These are phyloP conservation scores for Flaveria robusta DNA, from an alignment of 129 eudicot genomes.

Conservation along the genomic window DNA sequence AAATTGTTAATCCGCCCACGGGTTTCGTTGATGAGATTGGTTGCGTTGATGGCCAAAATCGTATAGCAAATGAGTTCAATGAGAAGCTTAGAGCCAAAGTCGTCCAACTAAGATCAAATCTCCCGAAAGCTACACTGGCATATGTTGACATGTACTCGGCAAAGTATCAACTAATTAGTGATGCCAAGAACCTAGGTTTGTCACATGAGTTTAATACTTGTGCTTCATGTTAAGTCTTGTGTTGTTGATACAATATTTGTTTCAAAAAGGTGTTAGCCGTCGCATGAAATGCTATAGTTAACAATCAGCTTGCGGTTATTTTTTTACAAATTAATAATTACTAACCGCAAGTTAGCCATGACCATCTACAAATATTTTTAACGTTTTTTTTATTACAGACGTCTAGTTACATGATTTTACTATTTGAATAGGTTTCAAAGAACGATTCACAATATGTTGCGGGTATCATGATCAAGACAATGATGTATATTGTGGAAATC, in stretches of 20 bases:
- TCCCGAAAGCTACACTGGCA: constrained; percentile 50
- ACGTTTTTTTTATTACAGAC: background rate
- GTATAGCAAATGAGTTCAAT: constrained; percentile 59
- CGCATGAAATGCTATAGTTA: background rate
- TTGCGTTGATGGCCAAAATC: constrained; percentile 54
- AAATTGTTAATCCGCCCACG: constrained; percentile 38
- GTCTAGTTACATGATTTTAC: background rate
- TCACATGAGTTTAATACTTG: background rate
- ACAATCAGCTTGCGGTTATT: background rate
- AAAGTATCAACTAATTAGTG: constrained; percentile 54
- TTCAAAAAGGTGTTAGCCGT: background rate
- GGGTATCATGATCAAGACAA: constrained; percentile 55
- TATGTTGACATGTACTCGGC: constrained; percentile 77
- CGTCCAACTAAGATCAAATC: constrained; percentile 49
- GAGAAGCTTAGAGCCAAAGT: constrained; percentile 58
- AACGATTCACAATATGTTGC: constrained; percentile 61
- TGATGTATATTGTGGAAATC: constrained; percentile 65
- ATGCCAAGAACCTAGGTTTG: constrained; percentile 64
- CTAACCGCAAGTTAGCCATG: background rate
- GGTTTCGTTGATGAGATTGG: constrained; percentile 62
- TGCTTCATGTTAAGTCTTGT: background rate
- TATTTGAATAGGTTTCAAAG: constrained; percentile 53
- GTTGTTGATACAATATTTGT: background rate
- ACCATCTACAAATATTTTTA: background rate
- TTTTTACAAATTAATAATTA: background rate